phyloP scores from a whole-genome alignment of 2,329 filamentous ascomycete species.

The Xylariaceae sp. region DNA sequence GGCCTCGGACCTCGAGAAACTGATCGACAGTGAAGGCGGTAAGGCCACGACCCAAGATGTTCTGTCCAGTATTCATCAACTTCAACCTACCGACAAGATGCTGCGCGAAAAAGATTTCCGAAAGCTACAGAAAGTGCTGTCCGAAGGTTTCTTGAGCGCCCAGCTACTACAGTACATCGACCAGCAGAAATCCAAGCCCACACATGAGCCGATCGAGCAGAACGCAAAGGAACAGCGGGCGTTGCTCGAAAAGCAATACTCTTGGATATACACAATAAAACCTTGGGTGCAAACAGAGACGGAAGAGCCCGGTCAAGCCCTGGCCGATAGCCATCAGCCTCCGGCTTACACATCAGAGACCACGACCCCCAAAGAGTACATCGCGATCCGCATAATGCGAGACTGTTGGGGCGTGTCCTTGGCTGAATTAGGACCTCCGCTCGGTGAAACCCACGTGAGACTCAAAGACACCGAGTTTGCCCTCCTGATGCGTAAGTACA shows the following conservation, averaged over 20 bases:
- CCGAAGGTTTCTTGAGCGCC: slow-evolving; percentile 41
- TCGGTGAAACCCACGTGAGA: slow-evolving; percentile 39
- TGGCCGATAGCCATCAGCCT: slow-evolving; percentile 20
- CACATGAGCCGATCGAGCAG: neutral
- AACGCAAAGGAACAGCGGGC: neutral
- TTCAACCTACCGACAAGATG: slow-evolving; percentile 41
- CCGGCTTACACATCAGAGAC: slow-evolving; percentile 28
- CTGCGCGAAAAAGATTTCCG: slow-evolving; percentile 40
- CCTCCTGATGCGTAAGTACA: slow-evolving; percentile 42
- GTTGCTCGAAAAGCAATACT: neutral
- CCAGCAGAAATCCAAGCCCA: neutral
- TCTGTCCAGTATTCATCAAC: slow-evolving; percentile 43
- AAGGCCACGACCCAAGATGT: slow-evolving; percentile 34
- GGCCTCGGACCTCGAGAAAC: slow-evolving; percentile 29
- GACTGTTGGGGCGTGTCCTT: slow-evolving; percentile 49
- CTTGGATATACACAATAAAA: slow-evolving; percentile 40
- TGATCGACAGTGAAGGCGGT: slow-evolving; percentile 27
- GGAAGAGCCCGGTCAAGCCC: slow-evolving; percentile 3
- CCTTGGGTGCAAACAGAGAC: slow-evolving; percentile 39
- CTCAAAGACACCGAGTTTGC: slow-evolving; percentile 39
- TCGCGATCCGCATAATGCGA: slow-evolving; percentile 42
- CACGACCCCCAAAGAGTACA: slow-evolving; percentile 36
- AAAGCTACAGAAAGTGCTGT: slow-evolving; percentile 36
- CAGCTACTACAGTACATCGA: slow-evolving; percentile 45
- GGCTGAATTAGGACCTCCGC: slow-evolving; percentile 39